A percentile compares a stretch with the other conserved stretches of the same genome.
These are phyloP conservation scores for Psilocybe cyanescens DNA, from an alignment of 768 basidiomycete genomes.

Conservation along the genomic window DNA sequence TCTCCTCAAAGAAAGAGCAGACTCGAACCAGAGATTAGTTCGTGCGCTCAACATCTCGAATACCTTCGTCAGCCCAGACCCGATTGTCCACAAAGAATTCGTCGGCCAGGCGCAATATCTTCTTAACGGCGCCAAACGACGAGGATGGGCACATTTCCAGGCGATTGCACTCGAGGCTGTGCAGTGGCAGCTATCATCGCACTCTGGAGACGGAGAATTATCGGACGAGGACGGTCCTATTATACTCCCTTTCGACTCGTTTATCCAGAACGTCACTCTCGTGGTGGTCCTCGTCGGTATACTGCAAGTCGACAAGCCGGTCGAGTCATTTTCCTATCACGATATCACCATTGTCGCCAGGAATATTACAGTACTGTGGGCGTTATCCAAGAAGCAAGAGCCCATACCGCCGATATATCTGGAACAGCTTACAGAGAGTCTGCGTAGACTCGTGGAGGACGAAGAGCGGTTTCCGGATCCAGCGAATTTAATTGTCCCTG, in stretches of 20 bases:
- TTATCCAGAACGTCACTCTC: constrained; percentile 43
- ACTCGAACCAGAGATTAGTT: constrained; percentile 38
- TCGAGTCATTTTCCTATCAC: constrained; percentile 29
- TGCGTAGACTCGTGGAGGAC: constrained; percentile 46
- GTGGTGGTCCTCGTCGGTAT: constrained; percentile 48
- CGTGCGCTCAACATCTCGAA: constrained; percentile 43
- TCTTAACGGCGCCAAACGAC: constrained; percentile 27
- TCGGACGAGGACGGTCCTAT: background rate
- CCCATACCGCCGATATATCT: constrained; percentile 35
- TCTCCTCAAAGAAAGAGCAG: constrained; percentile 34
- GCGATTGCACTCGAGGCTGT: constrained; percentile 33
- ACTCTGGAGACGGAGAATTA: background rate
- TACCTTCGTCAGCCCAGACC: constrained; percentile 52
- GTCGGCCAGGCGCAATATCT: constrained; percentile 30
- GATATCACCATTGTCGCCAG: constrained; percentile 40
- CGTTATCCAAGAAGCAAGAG: constrained; percentile 40
- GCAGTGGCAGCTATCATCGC: constrained; percentile 22
- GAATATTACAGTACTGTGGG: constrained; percentile 52
- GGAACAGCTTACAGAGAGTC: constrained; percentile 33
- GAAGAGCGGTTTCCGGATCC: constrained; percentile 36
- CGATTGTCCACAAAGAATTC: constrained; percentile 38
- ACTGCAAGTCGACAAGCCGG: constrained; percentile 33
- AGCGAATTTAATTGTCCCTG: constrained; percentile 56
- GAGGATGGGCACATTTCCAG: constrained; percentile 39
- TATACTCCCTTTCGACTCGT: constrained; percentile 33